These are phyloP conservation scores for Colletotrichum sp. DNA, from an alignment of 2,329 filamentous ascomycete species.

Conservation along the genomic window DNA sequence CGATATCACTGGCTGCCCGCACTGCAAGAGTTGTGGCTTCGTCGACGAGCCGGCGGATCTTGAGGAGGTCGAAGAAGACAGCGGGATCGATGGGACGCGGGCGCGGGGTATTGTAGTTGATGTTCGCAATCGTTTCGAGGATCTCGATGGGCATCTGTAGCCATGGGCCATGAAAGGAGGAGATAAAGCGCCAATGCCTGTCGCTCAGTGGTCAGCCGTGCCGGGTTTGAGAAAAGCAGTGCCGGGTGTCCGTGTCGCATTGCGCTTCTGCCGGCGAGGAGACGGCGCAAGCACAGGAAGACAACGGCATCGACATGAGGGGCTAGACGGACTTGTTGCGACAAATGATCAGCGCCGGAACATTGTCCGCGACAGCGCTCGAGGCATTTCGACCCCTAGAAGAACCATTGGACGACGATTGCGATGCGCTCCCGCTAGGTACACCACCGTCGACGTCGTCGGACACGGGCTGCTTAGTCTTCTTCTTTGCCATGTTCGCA, in stretches of 20 bases:
- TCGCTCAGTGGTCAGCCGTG: constrained; percentile 18
- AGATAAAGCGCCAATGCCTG: constrained; percentile 87
- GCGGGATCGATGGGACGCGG: constrained; percentile 81
- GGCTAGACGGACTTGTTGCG: constrained; percentile 68
- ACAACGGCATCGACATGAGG: neutral
- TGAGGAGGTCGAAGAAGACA: constrained; percentile 83
- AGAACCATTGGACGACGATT: neutral
- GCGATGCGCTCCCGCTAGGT: constrained; percentile 12
- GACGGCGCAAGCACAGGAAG: neutral
- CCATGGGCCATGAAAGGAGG: constrained; percentile 84
- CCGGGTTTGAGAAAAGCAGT: neutral
- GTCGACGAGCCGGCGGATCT: constrained; percentile 80
- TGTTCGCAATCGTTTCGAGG: constrained; percentile 78
- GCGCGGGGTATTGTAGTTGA: constrained; percentile 78
- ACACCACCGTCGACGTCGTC: constrained; percentile 30
- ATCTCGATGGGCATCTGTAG: constrained; percentile 80
- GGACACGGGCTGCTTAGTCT: constrained; percentile 43
- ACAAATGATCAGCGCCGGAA: constrained; percentile 63
- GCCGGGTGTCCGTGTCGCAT: neutral
- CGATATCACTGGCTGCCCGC: constrained; percentile 76
- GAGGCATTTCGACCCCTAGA: constrained; percentile 23
- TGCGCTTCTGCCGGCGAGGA: neutral
- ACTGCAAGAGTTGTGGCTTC: constrained; percentile 81
- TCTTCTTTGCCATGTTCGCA: constrained; percentile 51
- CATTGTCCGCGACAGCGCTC: constrained; percentile 38